These are phyloP conservation scores for Epichloe festucae DNA, from an alignment of 2,329 filamentous ascomycete species.

Conservation along the genomic window DNA sequence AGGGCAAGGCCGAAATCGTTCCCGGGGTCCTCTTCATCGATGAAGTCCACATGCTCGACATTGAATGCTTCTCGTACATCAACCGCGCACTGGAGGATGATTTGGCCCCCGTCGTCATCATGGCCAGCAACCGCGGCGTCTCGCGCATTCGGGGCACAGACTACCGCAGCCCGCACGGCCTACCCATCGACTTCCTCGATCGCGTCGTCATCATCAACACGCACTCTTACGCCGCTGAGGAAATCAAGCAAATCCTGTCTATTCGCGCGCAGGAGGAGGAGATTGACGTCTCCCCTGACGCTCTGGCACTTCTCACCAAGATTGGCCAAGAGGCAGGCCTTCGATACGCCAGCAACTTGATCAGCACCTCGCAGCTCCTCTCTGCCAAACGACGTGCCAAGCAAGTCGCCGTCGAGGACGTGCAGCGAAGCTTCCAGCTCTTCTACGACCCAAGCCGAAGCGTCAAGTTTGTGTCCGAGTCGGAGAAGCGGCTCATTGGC, in stretches of 20 bases:
- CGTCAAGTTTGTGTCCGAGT: conserved; percentile 80
- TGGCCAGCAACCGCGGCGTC: conserved; percentile 93
- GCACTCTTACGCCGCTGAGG: conserved; percentile 65
- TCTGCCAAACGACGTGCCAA: conserved; percentile 74
- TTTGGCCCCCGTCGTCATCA: conserved; percentile 93
- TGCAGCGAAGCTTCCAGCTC: conserved; percentile 83
- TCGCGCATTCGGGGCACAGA: conserved; percentile 87
- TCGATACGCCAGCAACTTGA: conserved; percentile 94
- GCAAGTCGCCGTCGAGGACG: conserved; percentile 74
- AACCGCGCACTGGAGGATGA: conserved; percentile 94
- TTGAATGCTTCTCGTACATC: conserved; percentile 97
- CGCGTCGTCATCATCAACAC: conserved; percentile 95
- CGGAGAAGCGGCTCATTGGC: conserved; percentile 85
- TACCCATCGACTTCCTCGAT: conserved; percentile 92
- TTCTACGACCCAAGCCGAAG: conserved; percentile 87
- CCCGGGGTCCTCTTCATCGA: conserved; percentile 97
- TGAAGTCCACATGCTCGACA: conserved; percentile 99
- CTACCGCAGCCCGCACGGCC: conserved; percentile 83
- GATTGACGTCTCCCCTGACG: conserved; percentile 77
- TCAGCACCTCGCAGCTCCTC: conserved; percentile 84
- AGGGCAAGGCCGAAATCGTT: conserved; percentile 96
- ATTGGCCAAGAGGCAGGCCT: conserved; percentile 87
- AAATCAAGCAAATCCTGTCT: conserved; percentile 83
- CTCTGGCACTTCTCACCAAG: conserved; percentile 85
- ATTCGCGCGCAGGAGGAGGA: conserved; percentile 95